Base-by-base conservation (phyloP, 176 grass and related monocot species). In the Chloris gayana region DNA sequence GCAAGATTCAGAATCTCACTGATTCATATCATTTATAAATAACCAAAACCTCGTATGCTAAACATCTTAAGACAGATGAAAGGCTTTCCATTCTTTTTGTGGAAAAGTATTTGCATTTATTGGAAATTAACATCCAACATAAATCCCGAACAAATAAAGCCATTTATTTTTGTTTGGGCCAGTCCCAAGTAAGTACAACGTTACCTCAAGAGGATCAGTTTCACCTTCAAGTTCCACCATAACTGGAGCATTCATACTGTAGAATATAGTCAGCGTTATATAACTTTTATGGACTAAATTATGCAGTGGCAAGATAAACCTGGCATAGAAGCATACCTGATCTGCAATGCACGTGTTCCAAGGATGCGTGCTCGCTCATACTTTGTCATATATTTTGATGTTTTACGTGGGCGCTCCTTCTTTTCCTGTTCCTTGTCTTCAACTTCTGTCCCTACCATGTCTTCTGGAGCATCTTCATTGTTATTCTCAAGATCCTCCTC, bases 221-320 rank as follows among this genome's bases (percentile, higher is more conserved):
- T 94, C 92, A 3, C 93, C 93, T 74, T 93, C 93, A 78, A 93
- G 86, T 77, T 97, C 93, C 4, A 97, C 88, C 93, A 97, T 97
- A 62, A 97, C 93, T 42, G 90, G 93, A 69, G 93, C 93, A 64
- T 93, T 97, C 90, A 93, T 97, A 76, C 90, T 97, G 53, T 68
- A 53, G 13, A 85, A 77, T 15, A 82, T 9, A 59, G 18, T 19
- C 3, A 61, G 18, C 22, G 5, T 47, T 4, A 84, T 59, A 73
- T 73, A 74, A 82, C 34, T 44, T 10, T 6, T 51, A 27, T 7
- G 0, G 3, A 77, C 51, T 14, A 47, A 32, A 35, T 53, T 42
- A 64, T 74, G 15, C 34, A 68, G 25, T 35, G 4, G 59, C 17
- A 78, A 9, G 17, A 57, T 13, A 7, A 22, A 74, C 2, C 25